These are phyloP conservation scores for Vigna mungo DNA, from an alignment of 306 rosid species.

Conservation along the genomic window DNA sequence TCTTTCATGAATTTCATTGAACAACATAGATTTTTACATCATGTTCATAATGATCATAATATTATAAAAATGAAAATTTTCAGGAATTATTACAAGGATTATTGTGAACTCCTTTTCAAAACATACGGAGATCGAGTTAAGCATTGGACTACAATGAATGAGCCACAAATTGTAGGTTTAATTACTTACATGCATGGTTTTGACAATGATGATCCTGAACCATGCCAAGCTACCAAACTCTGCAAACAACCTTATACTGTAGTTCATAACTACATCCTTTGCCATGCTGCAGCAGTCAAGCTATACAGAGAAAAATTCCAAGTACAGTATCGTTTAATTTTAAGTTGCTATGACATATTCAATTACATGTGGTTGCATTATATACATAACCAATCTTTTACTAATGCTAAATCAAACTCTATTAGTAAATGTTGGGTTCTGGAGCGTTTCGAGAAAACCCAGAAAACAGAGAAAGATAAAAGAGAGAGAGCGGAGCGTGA, in stretches of 20 bases:
- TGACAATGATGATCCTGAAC: constrained; percentile 39
- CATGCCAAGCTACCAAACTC: constrained; percentile 16
- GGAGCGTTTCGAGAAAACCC: too few relatives aligned
- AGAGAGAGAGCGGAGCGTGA: too few relatives aligned
- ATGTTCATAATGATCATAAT: neutral
- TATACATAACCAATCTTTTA: too few relatives aligned
- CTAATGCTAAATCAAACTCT: too few relatives aligned
- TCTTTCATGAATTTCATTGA: neutral
- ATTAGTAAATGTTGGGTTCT: too few relatives aligned
- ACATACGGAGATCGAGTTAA: constrained; percentile 57
- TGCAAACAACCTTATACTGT: constrained; percentile 50
- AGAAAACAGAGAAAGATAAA: too few relatives aligned
- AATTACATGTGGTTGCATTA: too few relatives aligned
- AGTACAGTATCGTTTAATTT: constrained; percentile 22
- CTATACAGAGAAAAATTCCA: constrained; percentile 47
- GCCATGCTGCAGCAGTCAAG: constrained; percentile 46
- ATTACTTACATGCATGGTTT: constrained; percentile 40
- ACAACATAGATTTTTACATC: neutral
- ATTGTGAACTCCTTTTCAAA: constrained; percentile 48
- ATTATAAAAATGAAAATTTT: neutral
- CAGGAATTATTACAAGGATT: constrained; percentile 52
- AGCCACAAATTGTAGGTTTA: constrained; percentile 40
- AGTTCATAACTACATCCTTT: constrained; percentile 49
- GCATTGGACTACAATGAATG: constrained; percentile 54
- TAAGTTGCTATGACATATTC: too few relatives aligned